Evolutionary conservation across 2,329 filamentous ascomycete species (phyloP).

Genomic region (Colletotrichum lupini): DNA sequence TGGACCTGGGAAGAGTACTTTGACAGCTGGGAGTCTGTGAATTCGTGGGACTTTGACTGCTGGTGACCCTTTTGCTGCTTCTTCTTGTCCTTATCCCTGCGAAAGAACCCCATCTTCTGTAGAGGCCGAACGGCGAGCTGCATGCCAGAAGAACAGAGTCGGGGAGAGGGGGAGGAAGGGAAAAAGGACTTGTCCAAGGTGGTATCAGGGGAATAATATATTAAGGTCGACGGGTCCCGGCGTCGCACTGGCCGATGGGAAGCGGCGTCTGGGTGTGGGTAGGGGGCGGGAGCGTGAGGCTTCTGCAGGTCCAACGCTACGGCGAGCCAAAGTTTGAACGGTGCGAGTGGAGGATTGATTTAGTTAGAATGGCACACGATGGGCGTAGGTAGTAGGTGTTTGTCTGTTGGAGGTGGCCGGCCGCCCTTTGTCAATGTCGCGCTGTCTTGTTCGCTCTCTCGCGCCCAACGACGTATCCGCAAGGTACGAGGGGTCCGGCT

Average conservation of each 20-base stretch:
- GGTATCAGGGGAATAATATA: constrained; percentile 32
- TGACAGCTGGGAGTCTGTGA: constrained; percentile 26
- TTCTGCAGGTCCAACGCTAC: constrained; percentile 31
- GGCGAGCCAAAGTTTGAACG: constrained; percentile 21
- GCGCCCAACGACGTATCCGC: background rate
- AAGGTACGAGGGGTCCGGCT: background rate
- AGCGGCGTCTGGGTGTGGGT: constrained; percentile 16
- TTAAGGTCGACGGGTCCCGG: constrained; percentile 29
- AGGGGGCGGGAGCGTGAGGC: constrained; percentile 20
- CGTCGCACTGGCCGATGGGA: constrained; percentile 29
- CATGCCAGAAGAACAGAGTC: constrained; percentile 16
- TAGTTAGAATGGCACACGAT: background rate
- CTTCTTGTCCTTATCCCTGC: constrained; percentile 37
- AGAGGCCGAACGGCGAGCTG: constrained; percentile 34
- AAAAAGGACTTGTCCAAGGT: constrained; percentile 3
- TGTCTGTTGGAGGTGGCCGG: background rate
- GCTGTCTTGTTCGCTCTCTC: background rate
- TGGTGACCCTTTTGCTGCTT: constrained; percentile 25
- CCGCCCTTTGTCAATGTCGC: constrained; percentile 3
- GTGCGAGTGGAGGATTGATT: background rate
- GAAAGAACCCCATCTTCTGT: constrained; percentile 34
- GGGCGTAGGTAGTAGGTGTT: background rate
- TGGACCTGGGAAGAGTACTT: constrained; percentile 33
- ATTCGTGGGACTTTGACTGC: constrained; percentile 19
- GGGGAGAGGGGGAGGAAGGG: background rate